Percentiles rank a stretch among this genome's conserved stretches.
Conservation (phyloP, 495 filamentous ascomycete genomes). For the Antarctomyces pellizariae region DNA sequence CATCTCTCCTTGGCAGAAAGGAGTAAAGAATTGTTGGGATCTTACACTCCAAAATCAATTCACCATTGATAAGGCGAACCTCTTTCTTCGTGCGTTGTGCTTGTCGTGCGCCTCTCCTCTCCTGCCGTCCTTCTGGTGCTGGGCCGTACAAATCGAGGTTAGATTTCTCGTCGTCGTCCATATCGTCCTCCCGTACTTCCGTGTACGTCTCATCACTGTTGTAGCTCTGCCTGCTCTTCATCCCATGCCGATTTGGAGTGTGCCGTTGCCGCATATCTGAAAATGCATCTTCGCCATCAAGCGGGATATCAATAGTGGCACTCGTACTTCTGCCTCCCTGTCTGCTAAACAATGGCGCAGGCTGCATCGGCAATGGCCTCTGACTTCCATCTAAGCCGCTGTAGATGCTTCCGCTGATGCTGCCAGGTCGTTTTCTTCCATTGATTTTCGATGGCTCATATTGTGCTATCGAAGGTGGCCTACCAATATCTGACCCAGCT, state of each 20-base stretch:
- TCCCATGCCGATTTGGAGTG: conserved; percentile 12
- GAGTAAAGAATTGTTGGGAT: conserved; percentile 94
- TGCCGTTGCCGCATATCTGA: conserved; percentile 32
- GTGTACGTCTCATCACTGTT: conserved; percentile 28
- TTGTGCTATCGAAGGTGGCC: conserved; percentile 40
- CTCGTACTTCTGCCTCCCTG: conserved; percentile 15
- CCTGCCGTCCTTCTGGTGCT: conserved; percentile 64
- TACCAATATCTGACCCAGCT: conserved; percentile 32
- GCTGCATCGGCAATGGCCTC: conserved; percentile 69
- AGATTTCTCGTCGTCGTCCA: conserved; percentile 22
- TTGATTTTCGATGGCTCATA: conserved; percentile 82
- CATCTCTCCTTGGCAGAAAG: conserved; percentile 77
- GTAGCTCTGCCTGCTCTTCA: conserved; percentile 36
- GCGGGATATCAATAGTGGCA: conserved; percentile 33
- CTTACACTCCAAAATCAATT: conserved; percentile 94
- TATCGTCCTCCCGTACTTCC: no score
- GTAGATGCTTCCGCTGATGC: conserved; percentile 64
- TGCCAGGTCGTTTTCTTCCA: conserved; percentile 74
- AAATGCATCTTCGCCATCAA: conserved; percentile 23
- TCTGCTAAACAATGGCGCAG: conserved; percentile 59
- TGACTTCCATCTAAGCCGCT: conserved; percentile 75
- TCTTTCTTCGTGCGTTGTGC: conserved; percentile 86
- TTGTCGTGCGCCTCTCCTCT: conserved; percentile 57
- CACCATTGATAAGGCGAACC: conserved; percentile 87
- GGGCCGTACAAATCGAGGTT: conserved; percentile 59